A percentile compares a stretch with the other conserved stretches of the same genome.
Conservation (phyloP, 495 filamentous ascomycete species). For the Jackrogersella multiformis region DNA sequence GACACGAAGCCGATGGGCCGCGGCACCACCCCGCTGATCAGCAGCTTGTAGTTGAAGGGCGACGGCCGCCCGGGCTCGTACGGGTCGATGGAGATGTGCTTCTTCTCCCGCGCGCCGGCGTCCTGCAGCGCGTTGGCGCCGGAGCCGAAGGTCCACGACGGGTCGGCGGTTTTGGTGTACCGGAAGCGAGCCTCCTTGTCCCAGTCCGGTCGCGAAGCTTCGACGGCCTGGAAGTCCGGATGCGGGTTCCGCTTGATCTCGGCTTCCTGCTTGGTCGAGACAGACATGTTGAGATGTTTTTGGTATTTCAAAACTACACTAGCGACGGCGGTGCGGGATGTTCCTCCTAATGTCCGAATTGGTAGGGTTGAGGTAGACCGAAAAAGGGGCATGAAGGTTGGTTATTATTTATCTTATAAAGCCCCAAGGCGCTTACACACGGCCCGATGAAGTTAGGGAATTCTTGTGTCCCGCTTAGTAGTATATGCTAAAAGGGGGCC, state of each 20-base stretch:
- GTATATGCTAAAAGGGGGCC: not conserved
- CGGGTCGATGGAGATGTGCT: slow-evolving; percentile 84
- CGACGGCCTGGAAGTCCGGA: slow-evolving; percentile 79
- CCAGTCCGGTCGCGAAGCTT: slow-evolving; percentile 78
- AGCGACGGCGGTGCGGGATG: slow-evolving; percentile 10
- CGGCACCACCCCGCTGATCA: slow-evolving; percentile 87
- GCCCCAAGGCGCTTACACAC: slow-evolving; percentile 11
- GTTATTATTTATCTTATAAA: slow-evolving; percentile 25
- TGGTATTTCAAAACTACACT: not conserved
- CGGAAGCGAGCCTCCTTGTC: slow-evolving; percentile 60
- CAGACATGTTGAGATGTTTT: slow-evolving; percentile 47
- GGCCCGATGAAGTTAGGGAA: not conserved
- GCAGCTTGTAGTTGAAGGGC: slow-evolving; percentile 86
- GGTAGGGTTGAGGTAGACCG: not conserved
- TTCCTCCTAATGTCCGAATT: slow-evolving; percentile 7
- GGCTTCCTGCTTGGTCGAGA: slow-evolving; percentile 52
- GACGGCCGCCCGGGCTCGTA: slow-evolving; percentile 73
- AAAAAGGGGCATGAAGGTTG: slow-evolving; percentile 1
- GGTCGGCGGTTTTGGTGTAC: slow-evolving; percentile 75
- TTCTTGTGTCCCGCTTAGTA: not conserved
- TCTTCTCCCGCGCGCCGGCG: slow-evolving; percentile 60
- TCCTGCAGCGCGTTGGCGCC: slow-evolving; percentile 67
- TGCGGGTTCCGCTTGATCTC: slow-evolving; percentile 69
- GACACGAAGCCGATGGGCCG: slow-evolving; percentile 73
- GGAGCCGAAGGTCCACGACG: slow-evolving; percentile 79